phyloP scores from a whole-genome alignment of 1,139 yeast species.

The Wickerhamiella pararugosa region DNA sequence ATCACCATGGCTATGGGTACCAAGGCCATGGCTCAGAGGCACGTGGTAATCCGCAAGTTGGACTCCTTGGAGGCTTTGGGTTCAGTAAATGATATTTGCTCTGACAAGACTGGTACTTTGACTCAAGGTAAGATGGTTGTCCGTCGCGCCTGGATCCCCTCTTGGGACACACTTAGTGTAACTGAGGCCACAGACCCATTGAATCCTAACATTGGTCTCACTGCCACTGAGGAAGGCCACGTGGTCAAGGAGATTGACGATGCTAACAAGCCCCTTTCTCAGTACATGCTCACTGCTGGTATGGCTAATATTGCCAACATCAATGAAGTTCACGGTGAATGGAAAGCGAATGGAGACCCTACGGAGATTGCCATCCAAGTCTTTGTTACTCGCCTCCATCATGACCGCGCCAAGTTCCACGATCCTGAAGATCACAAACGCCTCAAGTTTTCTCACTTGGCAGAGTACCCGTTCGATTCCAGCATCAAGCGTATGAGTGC shows the following conservation, averaged over 20 bases:
- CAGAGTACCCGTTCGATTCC: conserved; percentile 69
- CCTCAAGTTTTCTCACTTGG: conserved; percentile 13
- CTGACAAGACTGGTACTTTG: conserved; percentile 72
- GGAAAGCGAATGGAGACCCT: conserved; percentile 78
- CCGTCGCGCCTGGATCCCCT: conserved; percentile 63
- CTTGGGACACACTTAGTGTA: conserved; percentile 49
- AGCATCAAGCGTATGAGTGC: conserved; percentile 64
- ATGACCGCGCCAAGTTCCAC: conserved; percentile 31
- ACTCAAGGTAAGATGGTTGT: conserved; percentile 73
- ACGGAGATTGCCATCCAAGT: conserved; percentile 76
- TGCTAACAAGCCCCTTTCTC: conserved; percentile 20
- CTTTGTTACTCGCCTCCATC: conserved; percentile 42
- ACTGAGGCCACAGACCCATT: conserved; percentile 51
- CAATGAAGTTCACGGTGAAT: conserved; percentile 30
- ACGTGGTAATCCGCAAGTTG: conserved; percentile 63
- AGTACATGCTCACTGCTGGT: conserved; percentile 48
- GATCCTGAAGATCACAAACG: conserved; percentile 20
- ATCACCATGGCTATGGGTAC: conserved; percentile 83
- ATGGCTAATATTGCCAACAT: conserved; percentile 62
- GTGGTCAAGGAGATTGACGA: conserved; percentile 14
- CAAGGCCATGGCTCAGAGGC: conserved; percentile 54
- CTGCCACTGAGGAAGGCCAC: background rate
- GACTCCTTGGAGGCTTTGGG: conserved; percentile 73
- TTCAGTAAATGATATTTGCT: conserved; percentile 66
- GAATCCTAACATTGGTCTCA: conserved; percentile 52